Evolutionary conservation across 108 stramenopile genomes (phyloP).

Genomic region (Cyclotella atomus): DNA sequence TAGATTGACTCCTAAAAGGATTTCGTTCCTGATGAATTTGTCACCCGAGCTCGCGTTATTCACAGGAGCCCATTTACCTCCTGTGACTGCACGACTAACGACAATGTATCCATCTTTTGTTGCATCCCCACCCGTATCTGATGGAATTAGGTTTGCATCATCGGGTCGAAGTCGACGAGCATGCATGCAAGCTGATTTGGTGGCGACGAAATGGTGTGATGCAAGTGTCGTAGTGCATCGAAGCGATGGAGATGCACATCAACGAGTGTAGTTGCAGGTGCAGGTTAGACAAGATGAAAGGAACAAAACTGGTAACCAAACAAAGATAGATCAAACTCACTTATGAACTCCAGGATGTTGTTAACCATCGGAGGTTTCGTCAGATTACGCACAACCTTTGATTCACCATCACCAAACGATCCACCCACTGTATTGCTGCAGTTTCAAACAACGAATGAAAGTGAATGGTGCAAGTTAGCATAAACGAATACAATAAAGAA

Average conservation of each 20-base stretch:
- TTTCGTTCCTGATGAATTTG: slow-evolving; percentile 62
- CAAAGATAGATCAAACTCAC: no score
- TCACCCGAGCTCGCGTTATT: slow-evolving; percentile 18
- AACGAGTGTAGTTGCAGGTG: no score
- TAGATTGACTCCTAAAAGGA: slow-evolving; percentile 87
- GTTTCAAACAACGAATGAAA: background rate
- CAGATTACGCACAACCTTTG: slow-evolving; percentile 82
- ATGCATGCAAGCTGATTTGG: slow-evolving; percentile 67
- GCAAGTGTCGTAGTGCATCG: no score
- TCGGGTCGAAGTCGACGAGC: slow-evolving; percentile 49
- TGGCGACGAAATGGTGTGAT: background rate
- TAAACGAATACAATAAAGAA: background rate
- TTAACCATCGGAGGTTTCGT: slow-evolving; percentile 75
- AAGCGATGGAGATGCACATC: no score
- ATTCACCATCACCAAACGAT: slow-evolving; percentile 55
- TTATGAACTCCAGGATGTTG: slow-evolving; percentile 67
- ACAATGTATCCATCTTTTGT: slow-evolving; percentile 65
- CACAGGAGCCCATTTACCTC: slow-evolving; percentile 37
- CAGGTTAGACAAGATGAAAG: no score
- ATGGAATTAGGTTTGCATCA: slow-evolving; percentile 18
- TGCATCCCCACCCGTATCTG: background rate
- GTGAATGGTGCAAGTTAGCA: background rate
- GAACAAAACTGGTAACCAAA: no score
- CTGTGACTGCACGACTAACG: slow-evolving; percentile 78
- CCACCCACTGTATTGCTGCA: slow-evolving; percentile 38